Percentiles rank a stretch among this genome's conserved stretches.
Conservation (phyloP, 768 basidiomycete species). For the Tricholoma sp. region DNA sequence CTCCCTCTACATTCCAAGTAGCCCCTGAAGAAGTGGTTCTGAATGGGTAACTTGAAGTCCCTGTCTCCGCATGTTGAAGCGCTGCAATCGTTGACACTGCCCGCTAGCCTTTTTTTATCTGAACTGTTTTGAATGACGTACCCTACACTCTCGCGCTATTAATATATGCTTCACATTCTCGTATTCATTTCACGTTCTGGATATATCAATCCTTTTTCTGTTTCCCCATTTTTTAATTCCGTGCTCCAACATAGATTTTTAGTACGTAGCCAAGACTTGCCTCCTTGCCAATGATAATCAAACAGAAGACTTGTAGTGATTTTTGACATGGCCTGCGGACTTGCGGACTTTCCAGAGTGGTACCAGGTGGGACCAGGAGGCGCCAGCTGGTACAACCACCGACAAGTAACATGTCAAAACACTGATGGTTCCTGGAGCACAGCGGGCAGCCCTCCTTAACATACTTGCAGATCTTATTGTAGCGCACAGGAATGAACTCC, state of each 20-base stretch:
- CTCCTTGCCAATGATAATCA: background rate
- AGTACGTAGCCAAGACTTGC: background rate
- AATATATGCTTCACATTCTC: background rate
- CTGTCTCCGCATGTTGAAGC: too few species aligned
- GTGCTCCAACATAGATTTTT: background rate
- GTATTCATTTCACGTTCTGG: background rate
- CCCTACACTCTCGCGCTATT: background rate
- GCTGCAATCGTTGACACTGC: background rate
- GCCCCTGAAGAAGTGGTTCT: background rate
- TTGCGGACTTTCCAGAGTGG: too few species aligned
- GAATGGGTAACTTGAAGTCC: background rate
- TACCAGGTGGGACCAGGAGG: background rate
- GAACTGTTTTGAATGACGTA: background rate
- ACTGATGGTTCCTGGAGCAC: slow-evolving; percentile 23
- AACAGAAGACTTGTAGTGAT: background rate
- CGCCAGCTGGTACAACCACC: background rate
- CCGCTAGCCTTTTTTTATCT: background rate
- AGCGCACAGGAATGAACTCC: slow-evolving; percentile 37
- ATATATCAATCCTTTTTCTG: background rate
- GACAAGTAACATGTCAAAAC: background rate
- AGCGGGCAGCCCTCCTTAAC: slow-evolving; percentile 37
- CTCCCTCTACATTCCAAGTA: background rate
- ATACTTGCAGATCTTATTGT: slow-evolving; percentile 51
- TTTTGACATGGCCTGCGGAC: too few species aligned
- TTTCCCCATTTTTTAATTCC: background rate